A percentile compares a stretch with the other conserved stretches of the same genome.
phyloP scores from a whole-genome alignment of 2,329 filamentous ascomycete species.

The Fusarium bulbicola region DNA sequence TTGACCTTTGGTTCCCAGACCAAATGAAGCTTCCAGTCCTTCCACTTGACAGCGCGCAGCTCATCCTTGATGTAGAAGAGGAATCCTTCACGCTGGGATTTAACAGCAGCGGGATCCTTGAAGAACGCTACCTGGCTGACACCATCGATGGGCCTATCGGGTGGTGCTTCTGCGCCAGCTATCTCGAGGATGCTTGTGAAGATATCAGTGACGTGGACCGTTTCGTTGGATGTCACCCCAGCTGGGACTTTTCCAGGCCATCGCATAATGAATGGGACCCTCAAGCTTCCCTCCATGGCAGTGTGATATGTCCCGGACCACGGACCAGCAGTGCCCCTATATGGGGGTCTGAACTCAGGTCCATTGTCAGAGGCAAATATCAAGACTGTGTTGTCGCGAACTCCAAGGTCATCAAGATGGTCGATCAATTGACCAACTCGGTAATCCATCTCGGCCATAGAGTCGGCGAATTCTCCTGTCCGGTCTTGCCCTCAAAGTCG shows the following conservation, averaged over 20 bases:
- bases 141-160: constrained; percentile 45
- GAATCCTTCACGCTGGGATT: constrained; percentile 40
- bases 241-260: constrained; percentile 46
- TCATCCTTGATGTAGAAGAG: constrained; percentile 49
- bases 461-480: constrained; percentile 46
- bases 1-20: constrained; percentile 50
- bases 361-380: constrained; percentile 51
- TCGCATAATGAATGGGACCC: constrained; percentile 48
- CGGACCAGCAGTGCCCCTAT: constrained; percentile 46
- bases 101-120: constrained; percentile 22
- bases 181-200: constrained; percentile 46
- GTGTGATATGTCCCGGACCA: constrained; percentile 50
- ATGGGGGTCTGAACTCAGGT: constrained; percentile 46
- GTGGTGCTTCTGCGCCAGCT: constrained; percentile 25
- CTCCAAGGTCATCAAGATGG: constrained; percentile 42
- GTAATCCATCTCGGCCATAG: constrained; percentile 48
- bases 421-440: constrained; percentile 46
- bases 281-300: constrained; percentile 48
- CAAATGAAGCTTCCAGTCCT: constrained; percentile 48
- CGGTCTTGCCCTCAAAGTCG: constrained; percentile 43
- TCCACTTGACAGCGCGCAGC: constrained; percentile 48
- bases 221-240: constrained; percentile 42
- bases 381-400: constrained; percentile 45
- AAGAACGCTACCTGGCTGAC: constrained; percentile 44
- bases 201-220: constrained; percentile 47